These are phyloP conservation scores for Aspergillus viridinutans DNA, from an alignment of 2,329 filamentous ascomycete species.

Conservation along the genomic window DNA sequence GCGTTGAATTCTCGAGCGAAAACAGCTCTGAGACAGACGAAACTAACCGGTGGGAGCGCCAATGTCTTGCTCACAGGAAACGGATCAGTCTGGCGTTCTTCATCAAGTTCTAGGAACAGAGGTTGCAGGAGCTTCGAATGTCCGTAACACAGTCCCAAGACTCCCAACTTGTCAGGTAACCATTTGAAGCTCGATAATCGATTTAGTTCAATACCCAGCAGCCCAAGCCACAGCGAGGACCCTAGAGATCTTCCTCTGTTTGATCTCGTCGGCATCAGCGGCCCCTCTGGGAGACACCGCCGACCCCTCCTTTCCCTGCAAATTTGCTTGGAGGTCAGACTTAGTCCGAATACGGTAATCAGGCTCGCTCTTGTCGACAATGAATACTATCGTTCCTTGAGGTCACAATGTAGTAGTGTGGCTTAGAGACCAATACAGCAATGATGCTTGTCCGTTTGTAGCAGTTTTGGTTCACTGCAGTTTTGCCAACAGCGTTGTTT, in stretches of 20 bases:
- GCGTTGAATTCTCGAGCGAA: neutral
- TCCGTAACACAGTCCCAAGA: too few species aligned
- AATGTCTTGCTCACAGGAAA: neutral
- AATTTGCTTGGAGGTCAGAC: constrained; percentile 12
- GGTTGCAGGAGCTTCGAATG: neutral
- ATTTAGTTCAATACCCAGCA: neutral
- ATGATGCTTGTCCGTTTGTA: constrained; percentile 2
- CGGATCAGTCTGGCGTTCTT: neutral
- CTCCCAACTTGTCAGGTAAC: neutral
- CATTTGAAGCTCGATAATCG: neutral
- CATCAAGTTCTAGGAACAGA: neutral
- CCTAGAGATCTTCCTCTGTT: constrained; percentile 6
- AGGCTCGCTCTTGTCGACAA: constrained; percentile 1
- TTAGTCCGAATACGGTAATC: neutral
- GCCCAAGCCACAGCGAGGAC: neutral
- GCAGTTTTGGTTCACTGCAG: constrained; percentile 3
- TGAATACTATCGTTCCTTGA: neutral
- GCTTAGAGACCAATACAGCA: neutral
- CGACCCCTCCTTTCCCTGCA: constrained; percentile 18
- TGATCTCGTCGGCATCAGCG: constrained; percentile 14
- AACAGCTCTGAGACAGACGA: neutral
- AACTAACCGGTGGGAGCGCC: neutral
- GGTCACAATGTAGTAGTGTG: neutral
- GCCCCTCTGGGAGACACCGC: constrained; percentile 14
- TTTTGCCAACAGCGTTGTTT: constrained; percentile 11